Evolutionary conservation across 306 rosid genomes (phyloP), one percentile per base, ranked within the genome.

Genomic region (Lathyrus aphaca): DNA sequence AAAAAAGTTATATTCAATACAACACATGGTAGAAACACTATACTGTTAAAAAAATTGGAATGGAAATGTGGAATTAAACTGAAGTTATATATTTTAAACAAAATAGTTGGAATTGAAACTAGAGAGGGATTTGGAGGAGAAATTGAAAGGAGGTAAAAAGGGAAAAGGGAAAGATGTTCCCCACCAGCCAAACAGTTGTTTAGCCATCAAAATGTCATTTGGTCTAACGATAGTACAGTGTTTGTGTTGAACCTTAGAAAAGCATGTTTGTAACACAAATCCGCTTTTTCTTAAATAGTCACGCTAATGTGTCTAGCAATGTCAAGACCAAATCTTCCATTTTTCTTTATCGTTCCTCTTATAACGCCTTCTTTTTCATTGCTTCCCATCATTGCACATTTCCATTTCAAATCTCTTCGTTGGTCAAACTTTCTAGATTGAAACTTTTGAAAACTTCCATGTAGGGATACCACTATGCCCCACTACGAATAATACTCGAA

Each of bases 101-200:
- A n/a, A n/a, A n/a, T n/a, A n/a, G n/a, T n/a, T n/a, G n/a, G n/a
- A n/a, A n/a, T 55, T 18, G 70, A 21, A 64, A 21, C 81, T 81
- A 82, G 78, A 85, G 85, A 68, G 40, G 69, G 62, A 45, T 61
- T 46, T 46, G 55, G 63, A 19, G 42, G 63, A 18, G 15, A 60
- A 37, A 27, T 66, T 71, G 57, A 72, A 81, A 76, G 32, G 60
- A 71, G 75, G 55, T 59, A 61, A 75, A 79, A 50, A 75, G 42
- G 16, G 40, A 68, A 72, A 71, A 72, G 37, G 81, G 43, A 66
- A 73, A 69, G 66, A 72, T 88, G 96, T 84, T 76, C 86, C 88
- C 96, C 81, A 86, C 81, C 89, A 66, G 77, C 89, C 89, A 50
- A 77, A 81, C 91, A 82, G 25, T 79, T 81, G 82, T 81, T 79